phyloP scores from a whole-genome alignment of 305 asterid species.

The Fraxinus greggii region DNA sequence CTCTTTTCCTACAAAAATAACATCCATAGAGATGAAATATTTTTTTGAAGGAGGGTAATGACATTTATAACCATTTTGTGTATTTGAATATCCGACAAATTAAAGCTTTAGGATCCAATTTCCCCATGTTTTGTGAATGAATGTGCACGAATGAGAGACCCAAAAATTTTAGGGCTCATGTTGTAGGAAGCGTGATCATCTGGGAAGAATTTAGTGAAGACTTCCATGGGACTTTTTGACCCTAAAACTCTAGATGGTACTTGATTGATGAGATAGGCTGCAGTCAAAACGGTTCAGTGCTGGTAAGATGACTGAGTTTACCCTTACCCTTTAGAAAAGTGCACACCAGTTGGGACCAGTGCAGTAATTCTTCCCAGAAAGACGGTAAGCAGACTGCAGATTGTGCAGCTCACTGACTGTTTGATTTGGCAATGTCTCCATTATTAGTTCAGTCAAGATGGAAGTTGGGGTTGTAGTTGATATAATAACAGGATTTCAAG shows the following conservation, averaged over 20 bases:
- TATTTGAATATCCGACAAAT: neutral
- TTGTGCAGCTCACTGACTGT: neutral
- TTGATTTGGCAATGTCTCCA: neutral
- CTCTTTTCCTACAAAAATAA: neutral
- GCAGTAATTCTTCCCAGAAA: neutral
- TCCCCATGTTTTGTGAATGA: neutral
- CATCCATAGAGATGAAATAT: neutral
- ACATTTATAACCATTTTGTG: neutral
- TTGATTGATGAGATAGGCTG: neutral
- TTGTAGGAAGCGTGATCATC: neutral
- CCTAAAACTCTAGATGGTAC: neutral
- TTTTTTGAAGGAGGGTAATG: neutral
- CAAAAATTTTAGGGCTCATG: neutral
- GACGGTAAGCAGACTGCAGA: neutral
- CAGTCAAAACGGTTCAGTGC: neutral
- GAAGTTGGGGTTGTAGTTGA: neutral
- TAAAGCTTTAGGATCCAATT: neutral
- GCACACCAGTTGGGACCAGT: too few relatives aligned
- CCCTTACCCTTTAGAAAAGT: too few relatives aligned
- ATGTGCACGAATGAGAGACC: neutral
- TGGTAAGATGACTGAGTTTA: too few relatives aligned
- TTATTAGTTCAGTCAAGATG: neutral
- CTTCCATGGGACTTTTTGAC: neutral
- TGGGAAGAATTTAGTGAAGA: neutral
- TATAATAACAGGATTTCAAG: neutral